phyloP scores from a whole-genome alignment of 108 stramenopile species.

The Pseudonitzschia pungens region DNA sequence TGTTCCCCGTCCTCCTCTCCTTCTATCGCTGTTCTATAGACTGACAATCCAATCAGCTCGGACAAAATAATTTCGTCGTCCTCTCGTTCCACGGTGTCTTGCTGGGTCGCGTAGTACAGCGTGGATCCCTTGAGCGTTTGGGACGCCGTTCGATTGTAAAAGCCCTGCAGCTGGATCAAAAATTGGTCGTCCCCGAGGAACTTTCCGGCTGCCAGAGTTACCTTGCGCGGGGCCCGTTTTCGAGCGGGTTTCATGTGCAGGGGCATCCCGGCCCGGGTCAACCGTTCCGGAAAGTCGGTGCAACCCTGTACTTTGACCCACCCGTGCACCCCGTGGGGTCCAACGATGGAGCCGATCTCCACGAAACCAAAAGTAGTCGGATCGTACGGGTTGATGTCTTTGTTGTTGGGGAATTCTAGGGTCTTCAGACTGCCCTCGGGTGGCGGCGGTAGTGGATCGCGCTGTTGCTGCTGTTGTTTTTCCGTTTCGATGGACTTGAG shows the following conservation, averaged over 20 bases:
- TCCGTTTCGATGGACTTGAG: constrained; percentile 24
- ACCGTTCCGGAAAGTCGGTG: constrained; percentile 72
- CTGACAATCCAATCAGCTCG: constrained; percentile 78
- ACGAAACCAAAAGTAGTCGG: constrained; percentile 84
- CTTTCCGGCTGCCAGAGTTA: constrained; percentile 55
- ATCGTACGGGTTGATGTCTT: constrained; percentile 81
- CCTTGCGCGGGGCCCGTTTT: constrained; percentile 74
- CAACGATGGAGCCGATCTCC: constrained; percentile 73
- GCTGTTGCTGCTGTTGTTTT: constrained; percentile 24
- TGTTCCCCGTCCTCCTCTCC: constrained; percentile 32
- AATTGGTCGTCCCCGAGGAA: constrained; percentile 46
- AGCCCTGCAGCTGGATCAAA: constrained; percentile 60
- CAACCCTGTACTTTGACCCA: constrained; percentile 55
- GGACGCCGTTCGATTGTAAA: constrained; percentile 59
- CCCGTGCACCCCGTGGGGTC: constrained; percentile 85
- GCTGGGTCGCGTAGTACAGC: constrained; percentile 52
- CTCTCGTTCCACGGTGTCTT: constrained; percentile 42
- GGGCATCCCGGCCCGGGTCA: constrained; percentile 52
- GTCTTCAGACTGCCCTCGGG: constrained; percentile 26
- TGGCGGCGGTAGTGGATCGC: constrained; percentile 8
- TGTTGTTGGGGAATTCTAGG: constrained; percentile 67
- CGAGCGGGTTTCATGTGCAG: constrained; percentile 69
- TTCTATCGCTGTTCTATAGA: constrained; percentile 24
- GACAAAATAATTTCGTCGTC: constrained; percentile 60
- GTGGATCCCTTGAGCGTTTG: constrained; percentile 56